These are phyloP conservation scores for Wakefieldia striispora DNA, from an alignment of 768 basidiomycete genomes.

Conservation along the genomic window DNA sequence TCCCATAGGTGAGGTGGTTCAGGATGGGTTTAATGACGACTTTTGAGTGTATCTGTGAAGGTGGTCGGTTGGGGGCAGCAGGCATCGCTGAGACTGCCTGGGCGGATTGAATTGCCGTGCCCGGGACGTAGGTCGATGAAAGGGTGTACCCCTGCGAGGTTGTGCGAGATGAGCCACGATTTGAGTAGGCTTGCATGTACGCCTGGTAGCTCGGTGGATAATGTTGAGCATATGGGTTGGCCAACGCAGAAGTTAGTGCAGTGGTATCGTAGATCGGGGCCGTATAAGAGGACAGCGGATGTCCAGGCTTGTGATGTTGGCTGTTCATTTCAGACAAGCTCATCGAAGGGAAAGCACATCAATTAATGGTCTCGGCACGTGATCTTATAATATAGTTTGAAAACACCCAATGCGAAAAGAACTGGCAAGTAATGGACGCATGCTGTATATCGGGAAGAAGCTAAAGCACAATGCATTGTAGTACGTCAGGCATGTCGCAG, in stretches of 20 bases:
- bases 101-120: conserved; percentile 1
- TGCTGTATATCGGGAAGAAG: conserved; percentile 23
- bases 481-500: conserved; percentile 30
- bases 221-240: conserved; percentile 30
- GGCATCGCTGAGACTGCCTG: neutral
- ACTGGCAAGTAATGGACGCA: conserved; percentile 18
- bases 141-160: conserved; percentile 37
- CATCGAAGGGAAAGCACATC: neutral
- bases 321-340: conserved; percentile 6
- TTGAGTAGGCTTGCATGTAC: conserved; percentile 38
- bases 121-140: conserved; percentile 38
- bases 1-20: conserved; percentile 21
- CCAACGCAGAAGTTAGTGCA: conserved; percentile 23
- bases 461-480: conserved; percentile 34
- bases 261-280: conserved; percentile 23
- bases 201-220: conserved; percentile 44
- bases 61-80: conserved; percentile 1
- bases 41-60: conserved; percentile 1
- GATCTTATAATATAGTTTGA: conserved; percentile 5
- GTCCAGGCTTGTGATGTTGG: conserved; percentile 5
- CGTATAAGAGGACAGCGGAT: conserved; percentile 5
- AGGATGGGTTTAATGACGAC: conserved; percentile 10
- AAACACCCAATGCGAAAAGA: conserved; percentile 3
- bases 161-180: conserved; percentile 14
- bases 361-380: conserved; percentile 14